Conservation (phyloP, 2,329 filamentous ascomycete genomes). For the Ophiostoma ulmi region DNA sequence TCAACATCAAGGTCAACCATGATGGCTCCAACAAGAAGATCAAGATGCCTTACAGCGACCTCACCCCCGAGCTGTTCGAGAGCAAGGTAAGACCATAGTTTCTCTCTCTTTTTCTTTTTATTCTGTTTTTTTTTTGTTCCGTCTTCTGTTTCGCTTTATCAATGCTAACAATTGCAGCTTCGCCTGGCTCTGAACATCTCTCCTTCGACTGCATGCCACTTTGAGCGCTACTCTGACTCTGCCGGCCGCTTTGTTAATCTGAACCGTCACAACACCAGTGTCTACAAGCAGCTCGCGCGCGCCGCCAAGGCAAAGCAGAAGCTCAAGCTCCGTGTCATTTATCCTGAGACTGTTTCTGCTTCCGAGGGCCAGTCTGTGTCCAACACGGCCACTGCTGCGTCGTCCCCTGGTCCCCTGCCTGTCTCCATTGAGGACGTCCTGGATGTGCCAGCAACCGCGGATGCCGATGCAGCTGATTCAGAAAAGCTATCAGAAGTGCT, state of each 20-base stretch:
- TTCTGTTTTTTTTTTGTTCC: not conserved
- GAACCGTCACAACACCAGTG: conserved; percentile 67
- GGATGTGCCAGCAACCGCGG: conserved; percentile 28
- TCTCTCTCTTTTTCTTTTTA: conserved; percentile 34
- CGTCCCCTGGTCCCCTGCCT: conserved; percentile 18
- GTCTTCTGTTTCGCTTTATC: not conserved
- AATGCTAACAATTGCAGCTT: conserved; percentile 49
- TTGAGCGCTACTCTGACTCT: conserved; percentile 95
- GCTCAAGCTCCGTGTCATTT: conserved; percentile 75
- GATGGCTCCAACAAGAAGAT: conserved; percentile 73
- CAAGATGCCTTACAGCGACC: conserved; percentile 83
- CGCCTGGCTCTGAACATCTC: conserved; percentile 63
- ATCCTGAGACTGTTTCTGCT: conserved; percentile 10
- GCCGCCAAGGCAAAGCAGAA: conserved; percentile 98
- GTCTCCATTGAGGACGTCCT: conserved; percentile 50
- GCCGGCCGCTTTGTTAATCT: conserved; percentile 74
- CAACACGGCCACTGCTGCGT: conserved; percentile 18
- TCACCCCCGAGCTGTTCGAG: conserved; percentile 63
- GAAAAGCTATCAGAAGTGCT: too few relatives aligned
- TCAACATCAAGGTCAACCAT: conserved; percentile 80
- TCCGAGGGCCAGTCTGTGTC: not conserved
- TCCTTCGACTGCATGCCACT: conserved; percentile 55
- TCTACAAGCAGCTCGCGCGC: conserved; percentile 95
- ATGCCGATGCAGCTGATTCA: not conserved
- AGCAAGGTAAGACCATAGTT: conserved; percentile 62